These are phyloP conservation scores for Neopestalotiopsis clavispora DNA, from an alignment of 2,329 filamentous ascomycete species.

Conservation along the genomic window DNA sequence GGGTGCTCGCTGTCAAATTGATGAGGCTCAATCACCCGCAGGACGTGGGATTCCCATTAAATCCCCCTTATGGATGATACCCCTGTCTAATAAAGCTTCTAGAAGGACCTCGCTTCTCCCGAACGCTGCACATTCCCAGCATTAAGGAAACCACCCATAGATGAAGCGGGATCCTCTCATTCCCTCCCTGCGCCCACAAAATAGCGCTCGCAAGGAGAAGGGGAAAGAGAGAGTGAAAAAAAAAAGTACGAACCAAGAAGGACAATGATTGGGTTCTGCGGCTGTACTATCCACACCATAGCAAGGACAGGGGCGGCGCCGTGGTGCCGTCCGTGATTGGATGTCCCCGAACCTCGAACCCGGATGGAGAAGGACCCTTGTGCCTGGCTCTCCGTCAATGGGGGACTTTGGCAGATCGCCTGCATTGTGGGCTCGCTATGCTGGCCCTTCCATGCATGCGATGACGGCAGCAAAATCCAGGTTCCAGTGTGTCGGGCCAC, in stretches of 20 bases:
- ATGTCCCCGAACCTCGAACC: background rate
- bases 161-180: background rate
- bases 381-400: background rate
- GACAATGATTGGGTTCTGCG: background rate
- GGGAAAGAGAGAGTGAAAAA: background rate
- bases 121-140: background rate
- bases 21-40: background rate
- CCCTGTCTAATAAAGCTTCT: background rate
- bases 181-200: background rate
- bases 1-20: background rate
- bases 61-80: conserved; percentile 6
- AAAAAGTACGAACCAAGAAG: background rate
- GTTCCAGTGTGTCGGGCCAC: conserved; percentile 4
- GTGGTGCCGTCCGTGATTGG: background rate
- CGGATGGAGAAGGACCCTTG: background rate
- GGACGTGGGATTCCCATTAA: background rate
- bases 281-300: background rate
- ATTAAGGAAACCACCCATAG: background rate
- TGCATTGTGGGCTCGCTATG: background rate
- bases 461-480: background rate
- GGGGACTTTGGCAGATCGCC: conserved; percentile 4
- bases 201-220: background rate
- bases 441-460: conserved; percentile 1
- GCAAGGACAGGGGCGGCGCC: background rate
- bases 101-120: background rate